A percentile compares a stretch with the other conserved stretches of the same genome.
phyloP scores from a whole-genome alignment of 2,329 filamentous ascomycete species.

The Pestalotiopsis sp. region DNA sequence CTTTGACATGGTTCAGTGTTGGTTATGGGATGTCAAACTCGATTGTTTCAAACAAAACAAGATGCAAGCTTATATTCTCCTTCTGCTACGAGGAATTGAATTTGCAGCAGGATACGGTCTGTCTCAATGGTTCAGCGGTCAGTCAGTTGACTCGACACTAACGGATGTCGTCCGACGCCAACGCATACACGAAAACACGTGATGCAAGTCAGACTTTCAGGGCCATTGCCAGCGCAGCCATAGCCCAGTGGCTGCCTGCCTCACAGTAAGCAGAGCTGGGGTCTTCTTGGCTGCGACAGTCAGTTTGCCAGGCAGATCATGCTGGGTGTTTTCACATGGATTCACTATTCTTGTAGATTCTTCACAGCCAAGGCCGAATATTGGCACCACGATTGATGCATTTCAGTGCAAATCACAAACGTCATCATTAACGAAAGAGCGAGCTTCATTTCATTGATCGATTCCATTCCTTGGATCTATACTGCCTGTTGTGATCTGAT shows the following conservation, averaged over 20 bases:
- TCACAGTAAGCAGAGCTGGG: no score
- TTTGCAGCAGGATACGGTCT: not conserved
- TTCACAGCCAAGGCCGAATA: not conserved
- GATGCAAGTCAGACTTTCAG: not conserved
- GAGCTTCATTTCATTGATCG: not conserved
- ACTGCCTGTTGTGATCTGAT: not conserved
- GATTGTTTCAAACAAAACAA: not conserved
- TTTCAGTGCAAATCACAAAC: not conserved
- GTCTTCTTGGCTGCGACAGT: not conserved
- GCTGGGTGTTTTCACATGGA: not conserved
- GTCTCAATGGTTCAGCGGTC: not conserved
- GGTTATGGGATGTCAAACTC: not conserved
- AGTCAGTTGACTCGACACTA: not conserved
- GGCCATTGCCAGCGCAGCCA: not conserved
- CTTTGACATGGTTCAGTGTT: not conserved
- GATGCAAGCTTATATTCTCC: not conserved
- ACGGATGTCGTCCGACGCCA: not conserved
- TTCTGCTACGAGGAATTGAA: not conserved
- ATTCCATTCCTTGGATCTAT: not conserved
- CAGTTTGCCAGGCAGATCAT: not conserved
- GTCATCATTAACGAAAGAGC: not conserved
- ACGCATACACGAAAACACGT: slow-evolving; percentile 3
- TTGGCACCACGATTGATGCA: not conserved
- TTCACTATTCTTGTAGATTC: not conserved
- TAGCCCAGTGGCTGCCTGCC: not conserved